Evolutionary conservation across 1,284 basidiomycete species (phyloP), one percentile per base, ranked within the genome.

Genomic region (Rhodotorula mucilaginosa): DNA sequence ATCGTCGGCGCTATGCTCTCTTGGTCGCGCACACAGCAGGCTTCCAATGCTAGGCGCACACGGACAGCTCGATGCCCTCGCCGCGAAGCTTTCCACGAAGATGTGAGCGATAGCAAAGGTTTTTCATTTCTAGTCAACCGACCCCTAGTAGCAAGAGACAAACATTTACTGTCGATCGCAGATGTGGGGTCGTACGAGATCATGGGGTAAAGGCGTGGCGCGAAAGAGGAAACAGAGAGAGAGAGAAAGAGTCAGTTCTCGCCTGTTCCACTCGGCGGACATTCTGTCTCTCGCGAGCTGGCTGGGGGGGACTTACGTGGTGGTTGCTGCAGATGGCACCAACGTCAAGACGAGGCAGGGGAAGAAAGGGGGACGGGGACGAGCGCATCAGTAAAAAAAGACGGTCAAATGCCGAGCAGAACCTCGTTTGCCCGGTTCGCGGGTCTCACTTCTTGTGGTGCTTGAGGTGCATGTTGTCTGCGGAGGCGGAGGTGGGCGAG

Each of bases 381-480:
- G 6, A 48, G 21, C 13, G 23, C 51, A 64, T 68, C 70, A 68
- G 66, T 19, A 51, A 16, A 3, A 8, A 29, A 5, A 5, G 16
- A 18, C 26, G 18, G 46, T 2, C 2, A 7, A 15, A 8, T 18
- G 8, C 21, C 5, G n/a, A 21, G 15, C 16, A 29, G 16, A 8
- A 19, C 3, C 18, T 8, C 2, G 15, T 54, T 26, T 10, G 23
- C 48, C 7, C 19, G 26, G 2, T 10, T n/a, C 44, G 21, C 18
- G 29, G 12, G 6, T 46, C 70, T 69, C 66, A 68, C 70, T 74
- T 77, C 71, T 78, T 78, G 75, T 75, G 74, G 73, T 78, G 77
- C 74, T 78, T 78, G 39, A 78, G 70, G 70, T 78, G 78, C 77
- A 77, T 78, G 69, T 78, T 75, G 71, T 78, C 75, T 72, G 66